Evolutionary conservation across 164 flowering plant genomes (phyloP).

Genomic region (Chimonanthus praecox): DNA sequence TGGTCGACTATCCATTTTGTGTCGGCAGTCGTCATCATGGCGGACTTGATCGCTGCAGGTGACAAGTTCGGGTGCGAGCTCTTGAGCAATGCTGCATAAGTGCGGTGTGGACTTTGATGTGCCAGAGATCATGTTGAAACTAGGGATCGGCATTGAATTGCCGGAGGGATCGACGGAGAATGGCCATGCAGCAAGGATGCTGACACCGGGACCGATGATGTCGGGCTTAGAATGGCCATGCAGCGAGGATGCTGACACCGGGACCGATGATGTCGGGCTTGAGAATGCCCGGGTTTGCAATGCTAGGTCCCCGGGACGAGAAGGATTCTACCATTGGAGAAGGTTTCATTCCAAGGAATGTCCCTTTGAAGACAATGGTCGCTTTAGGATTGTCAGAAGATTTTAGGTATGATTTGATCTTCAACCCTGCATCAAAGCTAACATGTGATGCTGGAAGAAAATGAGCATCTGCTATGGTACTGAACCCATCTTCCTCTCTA

Average conservation of each 20-base stretch:
- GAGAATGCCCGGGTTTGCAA: slow-evolving; percentile 18
- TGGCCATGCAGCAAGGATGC: slow-evolving; percentile 35
- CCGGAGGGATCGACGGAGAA: slow-evolving; percentile 17
- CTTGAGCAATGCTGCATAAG: slow-evolving; percentile 42
- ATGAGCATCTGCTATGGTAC: slow-evolving; percentile 30
- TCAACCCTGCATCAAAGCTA: slow-evolving; percentile 20
- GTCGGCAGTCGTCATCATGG: slow-evolving; percentile 21
- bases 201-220: slow-evolving; percentile 32
- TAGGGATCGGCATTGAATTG: slow-evolving; percentile 19
- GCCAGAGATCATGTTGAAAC: slow-evolving; percentile 32
- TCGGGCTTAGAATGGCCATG: slow-evolving; percentile 38
- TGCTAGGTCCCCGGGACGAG: slow-evolving; percentile 36
- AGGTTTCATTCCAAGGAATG: slow-evolving; percentile 20
- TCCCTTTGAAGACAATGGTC: slow-evolving; percentile 23
- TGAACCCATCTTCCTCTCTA: slow-evolving; percentile 22
- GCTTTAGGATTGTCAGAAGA: slow-evolving; percentile 16
- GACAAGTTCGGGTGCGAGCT: slow-evolving; percentile 30
- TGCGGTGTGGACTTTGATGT: slow-evolving; percentile 2
- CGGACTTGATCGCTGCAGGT: slow-evolving; percentile 4
- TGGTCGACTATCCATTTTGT: slow-evolving; percentile 26
- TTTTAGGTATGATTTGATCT: slow-evolving; percentile 20
- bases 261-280: slow-evolving; percentile 38
- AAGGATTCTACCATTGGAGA: slow-evolving; percentile 32
- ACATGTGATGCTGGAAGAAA: slow-evolving; percentile 27
- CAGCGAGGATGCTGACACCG: slow-evolving; percentile 35